Conservation (phyloP, 352 stramenopile species). For the Albugo candida region DNA sequence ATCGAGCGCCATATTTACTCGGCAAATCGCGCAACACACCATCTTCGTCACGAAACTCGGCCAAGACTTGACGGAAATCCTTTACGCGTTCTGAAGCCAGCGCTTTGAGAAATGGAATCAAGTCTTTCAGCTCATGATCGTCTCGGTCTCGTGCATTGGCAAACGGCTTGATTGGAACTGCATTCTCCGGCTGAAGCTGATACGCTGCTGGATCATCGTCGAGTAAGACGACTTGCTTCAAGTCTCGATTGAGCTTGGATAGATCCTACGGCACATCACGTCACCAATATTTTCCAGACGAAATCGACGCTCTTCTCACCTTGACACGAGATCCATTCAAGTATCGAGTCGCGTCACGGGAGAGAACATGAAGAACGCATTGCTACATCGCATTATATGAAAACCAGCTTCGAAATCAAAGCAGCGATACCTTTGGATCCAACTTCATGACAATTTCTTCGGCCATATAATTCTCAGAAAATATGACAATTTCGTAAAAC, state of each 20-base stretch:
- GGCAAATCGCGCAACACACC: conserved; percentile 59
- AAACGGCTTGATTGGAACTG: conserved; percentile 59
- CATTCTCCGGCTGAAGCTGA: conserved; percentile 71
- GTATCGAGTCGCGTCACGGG: conserved; percentile 63
- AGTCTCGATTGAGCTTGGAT: conserved; percentile 52
- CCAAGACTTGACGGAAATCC: conserved; percentile 58
- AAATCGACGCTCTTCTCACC: neutral
- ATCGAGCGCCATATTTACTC: conserved; percentile 49
- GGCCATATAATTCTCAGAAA: conserved; percentile 65
- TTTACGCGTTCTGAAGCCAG: conserved; percentile 50
- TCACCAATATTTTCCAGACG: neutral
- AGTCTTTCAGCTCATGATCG: conserved; percentile 54
- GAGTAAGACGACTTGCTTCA: conserved; percentile 68
- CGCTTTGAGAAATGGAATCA: conserved; percentile 74
- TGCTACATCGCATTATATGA: conserved; percentile 11
- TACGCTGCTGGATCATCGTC: conserved; percentile 64
- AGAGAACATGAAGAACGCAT: conserved; percentile 65
- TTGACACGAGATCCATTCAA: conserved; percentile 70
- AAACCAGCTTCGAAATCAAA: neutral
- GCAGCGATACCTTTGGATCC: conserved; percentile 33
- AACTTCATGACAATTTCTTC: conserved; percentile 67
- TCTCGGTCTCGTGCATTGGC: conserved; percentile 59
- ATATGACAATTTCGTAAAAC: conserved; percentile 80
- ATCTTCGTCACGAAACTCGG: conserved; percentile 65
- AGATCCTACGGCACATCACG: conserved; percentile 17